phyloP scores from a whole-genome alignment of 2,329 filamentous ascomycete genomes.

The Blastomyces silverae region DNA sequence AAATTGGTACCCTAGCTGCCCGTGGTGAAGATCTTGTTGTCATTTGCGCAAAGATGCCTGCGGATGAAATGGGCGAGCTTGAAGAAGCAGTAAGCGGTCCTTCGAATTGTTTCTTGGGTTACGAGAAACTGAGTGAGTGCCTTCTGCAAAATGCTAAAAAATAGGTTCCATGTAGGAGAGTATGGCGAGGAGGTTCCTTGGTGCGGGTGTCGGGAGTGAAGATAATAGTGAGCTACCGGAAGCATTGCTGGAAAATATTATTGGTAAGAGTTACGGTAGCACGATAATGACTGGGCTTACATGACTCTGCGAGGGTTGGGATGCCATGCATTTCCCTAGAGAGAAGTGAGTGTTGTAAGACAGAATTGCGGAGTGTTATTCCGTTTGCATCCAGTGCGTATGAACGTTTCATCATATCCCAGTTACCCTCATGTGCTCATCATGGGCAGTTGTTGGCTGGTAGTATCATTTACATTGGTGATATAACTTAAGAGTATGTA shows the following conservation, averaged over 20 bases:
- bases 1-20: constrained; percentile 60
- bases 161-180: constrained; percentile 37
- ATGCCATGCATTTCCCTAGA: neutral
- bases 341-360: neutral
- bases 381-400: neutral
- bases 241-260: constrained; percentile 14
- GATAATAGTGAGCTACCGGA: neutral
- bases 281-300: constrained; percentile 1
- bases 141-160: constrained; percentile 5
- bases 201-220: constrained; percentile 16
- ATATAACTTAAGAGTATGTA: neutral
- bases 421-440: neutral
- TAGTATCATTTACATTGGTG: neutral
- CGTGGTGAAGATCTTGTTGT: constrained; percentile 69
- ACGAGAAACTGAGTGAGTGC: neutral
- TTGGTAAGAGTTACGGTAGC: constrained; percentile 5
- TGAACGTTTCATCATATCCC: neutral
- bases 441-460: neutral
- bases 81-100: constrained; percentile 53
- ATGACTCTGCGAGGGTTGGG: neutral
- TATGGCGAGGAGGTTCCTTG: constrained; percentile 54
- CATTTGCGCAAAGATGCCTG: constrained; percentile 61
- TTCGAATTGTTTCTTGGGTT: neutral
- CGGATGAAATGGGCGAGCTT: constrained; percentile 59
- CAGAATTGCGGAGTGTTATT: neutral